phyloP scores from a whole-genome alignment of 2,329 filamentous ascomycete genomes.

The Nothophaeocryptopus gaeumannii region DNA sequence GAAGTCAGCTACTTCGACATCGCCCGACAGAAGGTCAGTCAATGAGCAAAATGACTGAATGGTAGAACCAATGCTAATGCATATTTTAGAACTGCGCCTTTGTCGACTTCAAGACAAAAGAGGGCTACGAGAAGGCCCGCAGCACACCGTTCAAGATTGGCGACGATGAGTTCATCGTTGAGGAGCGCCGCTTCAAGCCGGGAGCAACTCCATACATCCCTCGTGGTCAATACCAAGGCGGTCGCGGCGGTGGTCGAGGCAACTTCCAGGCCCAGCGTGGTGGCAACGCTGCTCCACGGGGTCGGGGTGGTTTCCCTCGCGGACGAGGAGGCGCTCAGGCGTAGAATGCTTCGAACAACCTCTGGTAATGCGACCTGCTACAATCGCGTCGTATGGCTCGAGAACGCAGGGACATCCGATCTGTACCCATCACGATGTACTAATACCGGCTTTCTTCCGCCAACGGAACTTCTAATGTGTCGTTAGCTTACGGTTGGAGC shows the following conservation, averaged over 20 bases:
- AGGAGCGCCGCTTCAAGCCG: conserved; percentile 71
- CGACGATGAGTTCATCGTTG: conserved; percentile 78
- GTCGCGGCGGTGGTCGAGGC: conserved; percentile 49
- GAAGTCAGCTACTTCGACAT: conserved; percentile 64
- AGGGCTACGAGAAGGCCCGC: conserved; percentile 79
- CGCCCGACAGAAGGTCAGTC: conserved; percentile 69
- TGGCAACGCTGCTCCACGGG: conserved; percentile 21
- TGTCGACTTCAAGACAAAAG: conserved; percentile 80
- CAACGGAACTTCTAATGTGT: conserved; percentile 18
- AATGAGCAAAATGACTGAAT: background rate
- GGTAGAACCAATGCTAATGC: background rate
- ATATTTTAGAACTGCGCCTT: conserved; percentile 82
- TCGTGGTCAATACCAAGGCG: conserved; percentile 40
- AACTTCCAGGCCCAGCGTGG: conserved; percentile 69
- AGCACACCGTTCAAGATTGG: conserved; percentile 79
- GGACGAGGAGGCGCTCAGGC: conserved; percentile 10
- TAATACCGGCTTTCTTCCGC: conserved; percentile 9
- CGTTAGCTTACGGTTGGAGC: conserved; percentile 12
- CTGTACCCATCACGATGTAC: conserved; percentile 9
- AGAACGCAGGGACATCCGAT: background rate
- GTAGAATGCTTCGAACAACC: background rate
- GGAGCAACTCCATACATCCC: conserved; percentile 37
- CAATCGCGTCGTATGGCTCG: background rate
- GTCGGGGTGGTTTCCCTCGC: conserved; percentile 16
- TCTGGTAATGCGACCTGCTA: background rate